Evolutionary conservation across 495 filamentous ascomycete genomes (phyloP).

Genomic region (Parathielavia hyrcaniae): DNA sequence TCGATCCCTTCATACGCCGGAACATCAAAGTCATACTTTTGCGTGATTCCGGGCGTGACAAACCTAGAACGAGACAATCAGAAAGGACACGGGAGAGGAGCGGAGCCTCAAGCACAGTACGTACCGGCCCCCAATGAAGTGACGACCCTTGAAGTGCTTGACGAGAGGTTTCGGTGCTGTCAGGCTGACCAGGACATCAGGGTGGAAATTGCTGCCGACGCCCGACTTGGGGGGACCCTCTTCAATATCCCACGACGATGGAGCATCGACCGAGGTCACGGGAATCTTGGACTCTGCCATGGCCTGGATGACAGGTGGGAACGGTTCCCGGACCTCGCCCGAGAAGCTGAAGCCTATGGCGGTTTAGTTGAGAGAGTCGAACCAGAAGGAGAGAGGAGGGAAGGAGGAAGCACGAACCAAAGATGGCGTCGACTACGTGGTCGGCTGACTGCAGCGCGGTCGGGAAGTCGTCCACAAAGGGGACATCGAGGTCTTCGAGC

Average conservation of each 20-base stretch:
- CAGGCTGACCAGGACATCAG: constrained; percentile 71
- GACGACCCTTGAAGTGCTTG: constrained; percentile 72
- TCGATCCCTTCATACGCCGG: constrained; percentile 83
- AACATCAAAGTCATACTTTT: constrained; percentile 80
- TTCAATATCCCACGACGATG: constrained; percentile 90
- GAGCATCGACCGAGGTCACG: constrained; percentile 84
- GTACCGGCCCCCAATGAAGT: constrained; percentile 79
- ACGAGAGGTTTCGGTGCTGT: constrained; percentile 94
- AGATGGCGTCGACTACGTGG: constrained; percentile 89
- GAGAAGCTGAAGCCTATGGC: constrained; percentile 76
- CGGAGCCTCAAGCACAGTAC: constrained; percentile 16
- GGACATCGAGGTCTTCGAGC: constrained; percentile 71
- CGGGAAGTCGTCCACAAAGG: constrained; percentile 77
- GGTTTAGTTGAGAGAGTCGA: background rate
- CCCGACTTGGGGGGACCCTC: constrained; percentile 71
- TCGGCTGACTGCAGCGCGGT: constrained; percentile 58
- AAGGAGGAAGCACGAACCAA: constrained; percentile 49
- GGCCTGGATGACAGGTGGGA: constrained; percentile 69
- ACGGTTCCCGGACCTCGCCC: constrained; percentile 87
- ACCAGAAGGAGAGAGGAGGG: background rate
- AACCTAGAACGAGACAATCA: constrained; percentile 51
- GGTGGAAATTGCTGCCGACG: constrained; percentile 72
- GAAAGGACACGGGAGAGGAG: background rate
- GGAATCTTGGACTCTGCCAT: constrained; percentile 66
- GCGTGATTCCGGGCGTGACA: constrained; percentile 65